Percentiles rank a stretch among this genome's conserved stretches.
Conservation (phyloP, 352 stramenopile species). For the Phytophthora aleatoria region DNA sequence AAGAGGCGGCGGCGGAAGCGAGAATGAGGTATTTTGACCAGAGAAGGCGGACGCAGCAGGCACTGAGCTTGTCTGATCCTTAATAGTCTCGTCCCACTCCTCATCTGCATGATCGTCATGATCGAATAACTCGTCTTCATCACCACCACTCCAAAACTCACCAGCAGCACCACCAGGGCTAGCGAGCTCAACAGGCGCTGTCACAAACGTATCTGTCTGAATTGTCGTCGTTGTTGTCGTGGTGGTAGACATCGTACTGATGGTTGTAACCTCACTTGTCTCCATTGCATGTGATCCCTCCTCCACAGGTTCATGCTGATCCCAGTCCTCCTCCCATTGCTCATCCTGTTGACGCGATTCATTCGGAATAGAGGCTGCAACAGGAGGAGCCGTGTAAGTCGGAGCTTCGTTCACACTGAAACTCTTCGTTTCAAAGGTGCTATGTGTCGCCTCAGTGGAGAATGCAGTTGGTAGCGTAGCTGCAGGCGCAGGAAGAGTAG, state of each 20-base stretch:
- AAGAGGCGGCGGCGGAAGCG: slow-evolving; percentile 10
- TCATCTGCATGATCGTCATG: slow-evolving; percentile 58
- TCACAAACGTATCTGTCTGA: slow-evolving; percentile 12
- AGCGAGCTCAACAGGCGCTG: slow-evolving; percentile 34
- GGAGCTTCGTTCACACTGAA: slow-evolving; percentile 3
- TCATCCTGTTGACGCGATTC: slow-evolving; percentile 18
- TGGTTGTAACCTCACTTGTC: slow-evolving; percentile 1
- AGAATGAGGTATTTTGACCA: slow-evolving; percentile 15
- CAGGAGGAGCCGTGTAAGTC: background rate
- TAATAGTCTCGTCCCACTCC: slow-evolving; percentile 40
- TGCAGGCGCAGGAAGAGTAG: background rate
- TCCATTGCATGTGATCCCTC: slow-evolving; percentile 1
- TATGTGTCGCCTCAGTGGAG: slow-evolving; percentile 8
- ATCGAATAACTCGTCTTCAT: slow-evolving; percentile 65
- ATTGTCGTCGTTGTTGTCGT: slow-evolving; percentile 10
- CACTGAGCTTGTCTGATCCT: slow-evolving; percentile 11
- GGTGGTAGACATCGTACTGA: slow-evolving; percentile 1
- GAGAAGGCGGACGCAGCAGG: slow-evolving; percentile 2
- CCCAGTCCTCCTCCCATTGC: slow-evolving; percentile 21
- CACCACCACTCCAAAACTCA: slow-evolving; percentile 69
- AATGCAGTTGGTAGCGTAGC: slow-evolving; percentile 10
- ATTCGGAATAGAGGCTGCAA: slow-evolving; percentile 6
- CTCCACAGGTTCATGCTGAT: slow-evolving; percentile 10
- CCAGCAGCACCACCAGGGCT: slow-evolving; percentile 42
- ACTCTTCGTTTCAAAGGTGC: slow-evolving; percentile 12